These are phyloP conservation scores for Corinectria fuckeliana DNA, from an alignment of 2,329 filamentous ascomycete species.

Conservation along the genomic window DNA sequence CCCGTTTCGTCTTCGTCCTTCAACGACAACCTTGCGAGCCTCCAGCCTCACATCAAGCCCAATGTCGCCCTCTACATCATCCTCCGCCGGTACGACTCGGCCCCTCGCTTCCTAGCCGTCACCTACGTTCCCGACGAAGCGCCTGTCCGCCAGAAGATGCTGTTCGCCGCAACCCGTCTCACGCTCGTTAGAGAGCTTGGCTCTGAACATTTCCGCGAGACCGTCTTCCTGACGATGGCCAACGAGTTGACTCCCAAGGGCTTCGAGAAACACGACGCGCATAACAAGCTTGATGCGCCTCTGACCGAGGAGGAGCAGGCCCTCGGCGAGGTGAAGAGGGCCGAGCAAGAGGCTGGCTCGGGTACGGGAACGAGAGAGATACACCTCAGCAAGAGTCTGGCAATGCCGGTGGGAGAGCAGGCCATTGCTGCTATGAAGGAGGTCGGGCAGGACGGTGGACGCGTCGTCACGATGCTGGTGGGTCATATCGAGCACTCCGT, in stretches of 20 bases:
- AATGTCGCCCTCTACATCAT: slow-evolving; percentile 76
- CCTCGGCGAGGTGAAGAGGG: slow-evolving; percentile 74
- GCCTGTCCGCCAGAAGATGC: slow-evolving; percentile 84
- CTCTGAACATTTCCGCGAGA: slow-evolving; percentile 78
- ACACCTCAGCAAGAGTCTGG: slow-evolving; percentile 62
- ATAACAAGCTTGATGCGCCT: slow-evolving; percentile 69
- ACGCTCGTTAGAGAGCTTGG: slow-evolving; percentile 79
- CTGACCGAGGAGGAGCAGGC: slow-evolving; percentile 80
- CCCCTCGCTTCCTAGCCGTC: slow-evolving; percentile 69
- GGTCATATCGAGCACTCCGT: slow-evolving; percentile 35
- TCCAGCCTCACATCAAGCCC: slow-evolving; percentile 68
- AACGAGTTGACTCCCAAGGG: slow-evolving; percentile 73
- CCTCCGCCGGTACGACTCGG: slow-evolving; percentile 68
- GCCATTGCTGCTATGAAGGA: slow-evolving; percentile 69
- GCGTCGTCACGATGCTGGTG: slow-evolving; percentile 70
- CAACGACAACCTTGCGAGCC: slow-evolving; percentile 65
- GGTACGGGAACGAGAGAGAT: slow-evolving; percentile 69
- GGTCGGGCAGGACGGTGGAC: slow-evolving; percentile 58
- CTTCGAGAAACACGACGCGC: slow-evolving; percentile 75
- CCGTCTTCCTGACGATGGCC: slow-evolving; percentile 72
- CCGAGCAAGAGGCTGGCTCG: slow-evolving; percentile 75
- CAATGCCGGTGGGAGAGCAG: slow-evolving; percentile 66
- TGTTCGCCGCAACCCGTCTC: slow-evolving; percentile 79
- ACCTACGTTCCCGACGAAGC: slow-evolving; percentile 82
- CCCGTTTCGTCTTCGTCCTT: slow-evolving; percentile 66